Percentiles rank a stretch among this genome's conserved stretches.
Conservation (phyloP, 2,329 filamentous ascomycete species). For the Hypoxylon sp. region DNA sequence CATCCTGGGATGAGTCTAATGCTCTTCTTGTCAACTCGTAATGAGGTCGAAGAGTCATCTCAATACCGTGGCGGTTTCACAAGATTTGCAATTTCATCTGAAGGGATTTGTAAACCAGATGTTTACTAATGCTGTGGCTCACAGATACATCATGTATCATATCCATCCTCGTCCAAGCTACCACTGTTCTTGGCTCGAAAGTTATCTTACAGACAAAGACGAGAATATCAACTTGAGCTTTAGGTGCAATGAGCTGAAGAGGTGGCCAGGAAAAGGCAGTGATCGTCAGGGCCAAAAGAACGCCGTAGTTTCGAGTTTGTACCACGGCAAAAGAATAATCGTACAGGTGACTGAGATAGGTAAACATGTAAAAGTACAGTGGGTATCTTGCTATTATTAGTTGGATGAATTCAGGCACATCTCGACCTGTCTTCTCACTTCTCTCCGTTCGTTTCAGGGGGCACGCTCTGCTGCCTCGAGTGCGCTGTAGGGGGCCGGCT, state of each 20-base stretch:
- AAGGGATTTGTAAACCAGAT: not conserved
- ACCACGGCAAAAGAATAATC: constrained; percentile 4
- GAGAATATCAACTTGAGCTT: not conserved
- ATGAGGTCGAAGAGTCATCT: not conserved
- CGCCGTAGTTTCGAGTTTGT: constrained; percentile 6
- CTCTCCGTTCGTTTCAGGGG: constrained; percentile 29
- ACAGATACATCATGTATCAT: constrained; percentile 12
- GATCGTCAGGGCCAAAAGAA: not conserved
- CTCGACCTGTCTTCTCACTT: constrained; percentile 24
- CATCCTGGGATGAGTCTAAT: not conserved
- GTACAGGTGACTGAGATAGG: not conserved
- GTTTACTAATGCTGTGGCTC: not conserved
- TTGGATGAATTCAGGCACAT: not conserved
- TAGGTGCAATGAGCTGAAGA: not conserved
- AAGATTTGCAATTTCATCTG: not conserved
- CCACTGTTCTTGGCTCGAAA: not conserved
- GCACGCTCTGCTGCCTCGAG: constrained; percentile 35
- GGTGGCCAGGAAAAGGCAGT: not conserved
- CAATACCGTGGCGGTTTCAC: constrained; percentile 2
- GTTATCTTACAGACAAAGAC: not conserved
- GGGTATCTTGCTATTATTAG: constrained; percentile 28
- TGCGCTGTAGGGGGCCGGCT: constrained; percentile 41
- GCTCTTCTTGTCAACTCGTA: not conserved
- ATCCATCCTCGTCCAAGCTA: constrained; percentile 1
- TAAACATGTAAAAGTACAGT: constrained; percentile 2